Evolutionary conservation across 257 asterid species (phyloP), one percentile per base, ranked within the genome.

Genomic region (Penstemon newberryi): DNA sequence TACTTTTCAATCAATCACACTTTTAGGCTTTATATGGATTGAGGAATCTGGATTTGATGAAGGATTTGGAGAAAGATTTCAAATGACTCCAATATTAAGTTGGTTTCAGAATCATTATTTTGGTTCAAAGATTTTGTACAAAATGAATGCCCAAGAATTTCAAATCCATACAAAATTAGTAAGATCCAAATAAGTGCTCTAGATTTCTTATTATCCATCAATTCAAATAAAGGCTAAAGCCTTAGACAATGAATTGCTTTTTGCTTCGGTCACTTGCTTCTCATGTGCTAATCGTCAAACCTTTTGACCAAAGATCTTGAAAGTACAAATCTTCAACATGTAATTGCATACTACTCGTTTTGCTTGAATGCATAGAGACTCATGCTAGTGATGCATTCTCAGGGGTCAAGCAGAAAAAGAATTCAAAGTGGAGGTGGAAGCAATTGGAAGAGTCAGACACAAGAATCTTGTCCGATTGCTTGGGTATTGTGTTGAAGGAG

Each of bases 371-470:
- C 73, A 59, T 77, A 39, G 76, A 63, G 76, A 63, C 70, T 77
- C 63, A 62, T 10, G 54, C 55, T 64, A 43, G 7, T 49, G 64
- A 55, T 44, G 60, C 42, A 47, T 62, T 79, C 10, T 56, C 81
- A 93, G 98, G 82, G 98, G 96, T 57, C 98, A 93, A 79, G 98
- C 98, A 0, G 96, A 92, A 79, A 92, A 82, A 60, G 98, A 92
- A 79, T 92, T 92, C 71, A 92, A 90, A 80, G 96, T 88, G 58
- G 98, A 92, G 84, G 98, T 92, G 56, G 98, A 90, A 47, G 90
- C 78, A 41, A 92, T 92, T 66, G 97, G 98, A 56, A 95, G 98
- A 55, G 98, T 88, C 65, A 83, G 98, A 76, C 98, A 92, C 87
- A 92, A 92, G 75, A 90, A 92, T 80, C 98, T 93, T 52, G 97